phyloP scores from a whole-genome alignment of 441 rosid species.

The Cnidoscolus chayamansa region DNA sequence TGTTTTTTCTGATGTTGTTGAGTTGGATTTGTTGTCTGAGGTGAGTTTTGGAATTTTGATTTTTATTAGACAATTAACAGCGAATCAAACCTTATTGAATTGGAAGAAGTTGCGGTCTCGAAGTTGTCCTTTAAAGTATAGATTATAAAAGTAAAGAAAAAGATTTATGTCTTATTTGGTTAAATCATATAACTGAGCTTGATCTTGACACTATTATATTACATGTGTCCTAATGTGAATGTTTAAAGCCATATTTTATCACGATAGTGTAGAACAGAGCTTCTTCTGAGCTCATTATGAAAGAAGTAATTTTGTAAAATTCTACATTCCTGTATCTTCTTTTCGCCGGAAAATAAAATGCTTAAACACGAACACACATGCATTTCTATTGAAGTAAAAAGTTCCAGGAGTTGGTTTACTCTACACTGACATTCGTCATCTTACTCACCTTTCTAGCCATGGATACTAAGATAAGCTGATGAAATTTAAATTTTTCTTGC shows the following conservation, averaged over 20 bases:
- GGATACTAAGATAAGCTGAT: background rate
- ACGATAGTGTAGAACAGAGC: background rate
- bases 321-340: background rate
- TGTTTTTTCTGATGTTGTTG: no score
- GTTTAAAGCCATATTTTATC: background rate
- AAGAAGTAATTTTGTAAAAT: background rate
- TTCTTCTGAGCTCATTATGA: background rate
- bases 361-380: background rate
- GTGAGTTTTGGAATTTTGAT: no score
- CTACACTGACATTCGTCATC: background rate
- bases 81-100: background rate
- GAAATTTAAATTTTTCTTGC: no score
- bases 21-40: no score
- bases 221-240: background rate
- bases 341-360: background rate
- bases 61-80: no score
- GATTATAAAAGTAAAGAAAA: background rate
- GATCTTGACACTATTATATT: background rate
- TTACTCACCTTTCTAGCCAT: background rate
- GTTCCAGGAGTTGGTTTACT: background rate
- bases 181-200: background rate
- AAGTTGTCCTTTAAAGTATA: background rate
- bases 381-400: background rate
- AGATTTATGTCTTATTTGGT: background rate
- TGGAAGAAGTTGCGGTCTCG: background rate